Evolutionary conservation across 2,329 filamentous ascomycete species (phyloP).

Genomic region (Dactylellina haptotyla): DNA sequence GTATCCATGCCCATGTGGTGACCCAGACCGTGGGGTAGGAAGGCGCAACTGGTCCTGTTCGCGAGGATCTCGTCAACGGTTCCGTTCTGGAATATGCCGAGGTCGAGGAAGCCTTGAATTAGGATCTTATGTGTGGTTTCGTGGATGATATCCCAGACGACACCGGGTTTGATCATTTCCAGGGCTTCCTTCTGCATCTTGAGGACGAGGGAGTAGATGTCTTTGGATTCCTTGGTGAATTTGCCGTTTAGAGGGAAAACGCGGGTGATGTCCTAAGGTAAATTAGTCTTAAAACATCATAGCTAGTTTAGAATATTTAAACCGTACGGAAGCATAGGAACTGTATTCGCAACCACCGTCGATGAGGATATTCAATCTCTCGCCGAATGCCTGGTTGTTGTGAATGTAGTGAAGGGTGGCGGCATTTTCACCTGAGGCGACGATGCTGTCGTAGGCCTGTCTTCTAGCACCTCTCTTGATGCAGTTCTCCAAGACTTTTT

Average conservation of each 20-base stretch:
- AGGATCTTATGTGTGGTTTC: conserved; percentile 81
- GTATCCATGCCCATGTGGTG: conserved; percentile 83
- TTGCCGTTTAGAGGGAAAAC: conserved; percentile 83
- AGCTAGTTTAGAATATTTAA: conserved; percentile 60
- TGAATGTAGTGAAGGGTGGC: conserved; percentile 88
- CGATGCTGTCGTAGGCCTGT: conserved; percentile 88
- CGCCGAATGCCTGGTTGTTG: conserved; percentile 71
- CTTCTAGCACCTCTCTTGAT: conserved; percentile 79
- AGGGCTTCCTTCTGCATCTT: conserved; percentile 87
- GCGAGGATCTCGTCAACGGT: conserved; percentile 77
- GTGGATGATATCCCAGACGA: conserved; percentile 84
- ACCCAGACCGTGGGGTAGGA: conserved; percentile 90
- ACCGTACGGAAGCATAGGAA: conserved; percentile 72
- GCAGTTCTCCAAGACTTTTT: conserved; percentile 73
- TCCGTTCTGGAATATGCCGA: conserved; percentile 77
- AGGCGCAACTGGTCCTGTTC: conserved; percentile 83
- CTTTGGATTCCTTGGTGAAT: conserved; percentile 75
- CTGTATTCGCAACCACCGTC: conserved; percentile 83
- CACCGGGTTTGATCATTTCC: conserved; percentile 75
- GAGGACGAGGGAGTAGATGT: conserved; percentile 84
- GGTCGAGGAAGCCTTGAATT: conserved; percentile 77
- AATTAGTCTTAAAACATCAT: conserved; percentile 62
- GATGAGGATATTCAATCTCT: conserved; percentile 81
- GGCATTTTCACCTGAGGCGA: conserved; percentile 80
- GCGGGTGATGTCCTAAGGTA: conserved; percentile 72